A percentile compares a stretch with the other conserved stretches of the same genome.
Conservation (phyloP, 73 alveolate species). For the Tetrahymena borealis region DNA sequence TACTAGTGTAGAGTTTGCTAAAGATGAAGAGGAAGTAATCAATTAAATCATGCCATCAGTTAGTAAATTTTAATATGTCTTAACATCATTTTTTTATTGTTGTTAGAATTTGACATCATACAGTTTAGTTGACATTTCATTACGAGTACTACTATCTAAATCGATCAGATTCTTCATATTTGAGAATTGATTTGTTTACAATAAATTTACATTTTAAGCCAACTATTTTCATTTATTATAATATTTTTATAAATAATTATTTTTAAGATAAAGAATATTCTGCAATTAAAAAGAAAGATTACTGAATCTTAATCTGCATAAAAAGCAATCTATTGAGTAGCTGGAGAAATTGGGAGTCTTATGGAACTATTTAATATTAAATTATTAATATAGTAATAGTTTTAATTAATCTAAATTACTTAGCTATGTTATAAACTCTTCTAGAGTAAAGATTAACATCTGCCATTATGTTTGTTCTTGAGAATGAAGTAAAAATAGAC, state of each 20-base stretch:
- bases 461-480: slow-evolving; percentile 39
- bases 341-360: neutral
- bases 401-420: neutral
- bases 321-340: neutral
- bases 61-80: neutral
- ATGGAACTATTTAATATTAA: neutral
- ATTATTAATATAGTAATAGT: neutral
- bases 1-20: neutral
- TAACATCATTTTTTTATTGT: neutral
- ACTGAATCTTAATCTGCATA: neutral
- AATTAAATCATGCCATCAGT: neutral
- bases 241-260: neutral
- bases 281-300: neutral
- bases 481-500: slow-evolving; percentile 7
- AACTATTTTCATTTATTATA: neutral
- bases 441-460: slow-evolving; percentile 41
- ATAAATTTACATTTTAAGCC: neutral
- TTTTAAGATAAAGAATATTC: neutral
- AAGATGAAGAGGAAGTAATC: neutral
- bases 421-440: slow-evolving; percentile 13
- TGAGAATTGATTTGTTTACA: neutral
- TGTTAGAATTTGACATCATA: neutral
- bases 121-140: neutral
- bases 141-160: neutral
- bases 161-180: neutral